These are phyloP conservation scores for Daldinia childiae DNA, from an alignment of 495 filamentous ascomycete species.

Conservation along the genomic window DNA sequence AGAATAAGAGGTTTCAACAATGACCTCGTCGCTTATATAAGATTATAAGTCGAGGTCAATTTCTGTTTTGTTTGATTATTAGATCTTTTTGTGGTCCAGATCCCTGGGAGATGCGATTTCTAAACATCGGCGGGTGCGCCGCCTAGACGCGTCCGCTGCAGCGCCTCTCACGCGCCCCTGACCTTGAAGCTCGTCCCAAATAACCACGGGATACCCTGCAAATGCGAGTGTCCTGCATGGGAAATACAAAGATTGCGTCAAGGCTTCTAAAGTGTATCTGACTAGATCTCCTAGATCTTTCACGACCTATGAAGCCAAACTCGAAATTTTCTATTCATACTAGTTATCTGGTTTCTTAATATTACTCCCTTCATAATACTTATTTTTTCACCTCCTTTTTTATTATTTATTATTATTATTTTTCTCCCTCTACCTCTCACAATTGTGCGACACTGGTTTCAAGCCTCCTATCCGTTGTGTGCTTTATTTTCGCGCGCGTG, in stretches of 20 bases:
- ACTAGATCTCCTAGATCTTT: constrained; percentile 2
- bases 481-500: constrained; percentile 14
- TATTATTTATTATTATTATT: too few species aligned
- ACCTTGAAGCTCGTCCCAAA: constrained; percentile 27
- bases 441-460: constrained; percentile 4
- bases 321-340: constrained; percentile 16
- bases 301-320: constrained; percentile 11
- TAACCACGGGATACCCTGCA: constrained; percentile 37
- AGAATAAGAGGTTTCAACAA: constrained; percentile 5
- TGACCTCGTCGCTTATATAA: not conserved
- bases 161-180: constrained; percentile 27
- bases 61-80: constrained; percentile 14
- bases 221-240: constrained; percentile 37
- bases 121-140: constrained; percentile 31
- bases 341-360: not conserved
- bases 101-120: constrained; percentile 30
- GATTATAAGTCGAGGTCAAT: constrained; percentile 24
- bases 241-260: constrained; percentile 35
- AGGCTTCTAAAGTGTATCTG: constrained; percentile 23
- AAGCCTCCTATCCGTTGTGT: constrained; percentile 5
- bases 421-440: not conserved
- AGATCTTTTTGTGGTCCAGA: constrained; percentile 29
- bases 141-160: constrained; percentile 16
- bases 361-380: constrained; percentile 1
- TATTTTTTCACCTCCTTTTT: not conserved